These are phyloP conservation scores for Ceratobasidium sp. DNA, from an alignment of 1,284 basidiomycete species.

Conservation along the genomic window DNA sequence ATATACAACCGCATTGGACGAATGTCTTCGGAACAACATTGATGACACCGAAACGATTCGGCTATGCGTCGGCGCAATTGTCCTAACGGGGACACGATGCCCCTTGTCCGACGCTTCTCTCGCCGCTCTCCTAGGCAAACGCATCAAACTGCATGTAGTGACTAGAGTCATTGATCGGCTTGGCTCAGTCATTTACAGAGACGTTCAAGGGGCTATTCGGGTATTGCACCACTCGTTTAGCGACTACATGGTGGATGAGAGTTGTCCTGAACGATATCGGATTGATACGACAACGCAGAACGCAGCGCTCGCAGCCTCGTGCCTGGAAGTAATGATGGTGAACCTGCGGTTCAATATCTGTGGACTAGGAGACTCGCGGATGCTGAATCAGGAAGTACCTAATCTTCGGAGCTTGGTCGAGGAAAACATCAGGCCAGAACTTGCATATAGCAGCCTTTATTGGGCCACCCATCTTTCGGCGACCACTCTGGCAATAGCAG, in stretches of 20 bases:
- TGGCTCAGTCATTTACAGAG: constrained; percentile 25
- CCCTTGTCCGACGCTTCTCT: neutral
- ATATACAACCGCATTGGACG: constrained; percentile 18
- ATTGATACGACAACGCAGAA: neutral
- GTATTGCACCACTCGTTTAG: constrained; percentile 41
- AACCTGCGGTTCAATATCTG: constrained; percentile 29
- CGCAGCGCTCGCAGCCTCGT: neutral
- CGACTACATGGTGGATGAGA: constrained; percentile 11
- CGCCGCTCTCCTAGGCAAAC: neutral
- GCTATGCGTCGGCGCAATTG: neutral
- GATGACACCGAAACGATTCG: neutral
- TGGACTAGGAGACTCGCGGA: neutral
- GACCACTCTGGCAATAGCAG: neutral
- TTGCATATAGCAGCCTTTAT: neutral
- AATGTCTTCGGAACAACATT: neutral
- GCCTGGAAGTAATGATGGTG: constrained; percentile 9
- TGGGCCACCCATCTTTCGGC: neutral
- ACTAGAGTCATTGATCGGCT: neutral
- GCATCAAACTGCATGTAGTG: neutral
- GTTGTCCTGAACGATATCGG: neutral
- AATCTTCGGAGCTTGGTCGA: neutral
- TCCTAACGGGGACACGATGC: neutral
- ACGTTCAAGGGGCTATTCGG: neutral
- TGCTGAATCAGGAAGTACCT: constrained; percentile 21
- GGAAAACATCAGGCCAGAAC: neutral